phyloP scores from a whole-genome alignment of 352 stramenopile genomes.

The Globisporangium iwayamae region DNA sequence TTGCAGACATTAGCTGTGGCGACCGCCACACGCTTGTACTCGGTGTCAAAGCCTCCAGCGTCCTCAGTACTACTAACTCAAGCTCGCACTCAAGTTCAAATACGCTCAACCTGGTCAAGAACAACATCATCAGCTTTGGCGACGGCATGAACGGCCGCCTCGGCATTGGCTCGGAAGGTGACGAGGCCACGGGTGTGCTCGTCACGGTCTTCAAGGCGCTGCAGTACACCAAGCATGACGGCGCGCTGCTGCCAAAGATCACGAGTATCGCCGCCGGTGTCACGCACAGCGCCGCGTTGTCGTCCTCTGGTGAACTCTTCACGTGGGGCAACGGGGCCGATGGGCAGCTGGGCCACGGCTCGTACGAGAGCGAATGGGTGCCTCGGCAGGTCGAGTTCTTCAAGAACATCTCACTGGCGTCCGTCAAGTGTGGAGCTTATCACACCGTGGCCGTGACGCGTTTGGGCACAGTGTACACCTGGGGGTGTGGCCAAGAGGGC shows the following conservation, averaged over 20 bases:
- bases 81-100: not conserved
- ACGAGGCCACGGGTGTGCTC: conserved; percentile 38
- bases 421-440: conserved; percentile 31
- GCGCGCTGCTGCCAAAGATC: conserved; percentile 27
- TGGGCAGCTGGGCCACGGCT: conserved; percentile 54
- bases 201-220: conserved; percentile 30
- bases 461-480: conserved; percentile 49
- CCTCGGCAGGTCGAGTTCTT: conserved; percentile 54
- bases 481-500: conserved; percentile 44
- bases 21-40: conserved; percentile 65
- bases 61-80: not conserved
- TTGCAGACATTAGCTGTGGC: conserved; percentile 61
- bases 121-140: conserved; percentile 56
- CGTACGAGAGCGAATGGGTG: conserved; percentile 50
- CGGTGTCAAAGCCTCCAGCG: conserved; percentile 7
- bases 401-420: conserved; percentile 24
- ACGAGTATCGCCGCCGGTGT: conserved; percentile 36
- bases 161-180: conserved; percentile 45
- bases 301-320: conserved; percentile 48
- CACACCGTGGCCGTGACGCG: conserved; percentile 53
- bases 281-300: conserved; percentile 49
- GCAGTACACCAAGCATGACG: not conserved
- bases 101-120: conserved; percentile 19
- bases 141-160: conserved; percentile 70
- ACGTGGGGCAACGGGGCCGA: conserved; percentile 61